Base-by-base conservation (phyloP, 1,284 basidiomycete species). In the Ustilago loliicola region DNA sequence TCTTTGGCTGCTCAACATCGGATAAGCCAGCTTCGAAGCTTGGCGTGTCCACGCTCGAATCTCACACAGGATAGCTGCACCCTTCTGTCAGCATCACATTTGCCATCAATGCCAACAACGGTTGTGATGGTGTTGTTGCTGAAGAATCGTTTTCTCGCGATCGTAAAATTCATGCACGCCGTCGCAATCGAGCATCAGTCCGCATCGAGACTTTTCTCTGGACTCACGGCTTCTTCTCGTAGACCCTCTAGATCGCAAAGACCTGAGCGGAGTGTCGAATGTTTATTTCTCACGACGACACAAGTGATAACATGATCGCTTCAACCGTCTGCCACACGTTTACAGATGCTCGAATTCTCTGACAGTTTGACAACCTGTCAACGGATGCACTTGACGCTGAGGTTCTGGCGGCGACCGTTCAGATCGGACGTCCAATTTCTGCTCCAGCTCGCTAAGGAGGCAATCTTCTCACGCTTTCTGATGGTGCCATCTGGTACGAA, bases 171-270 rank as follows among this genome's bases (percentile, higher is more conserved):
- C 55, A 69, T 69, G 66, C 66, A 63, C 11, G 42, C 17, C 52
- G 29, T 51, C 51, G 66, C 66, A 63, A 69, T 63, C 50, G 38
- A 63, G 61, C 66, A 61, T 63, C 42, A 27, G n/a, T 23, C 48
- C 54, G 59, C 66, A 62, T 68, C 38, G 7, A 60, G n/a, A 3
- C 25, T 40, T 23, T 40, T 27, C n/a, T 58, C 42, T 53, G 27
- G 29, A 30, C 8, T 21, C 30, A 30, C 56, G 40, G 27, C 38
- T 45, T 47, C 36, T 27, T 27, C 29, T 34, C 56, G 27, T 21
- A 10, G 27, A 13, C 17, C 42, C 25, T 47, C 34, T 1, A 25
- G 30, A 36, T 58, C 56, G 30, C 56, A 40, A 29, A 9, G 27
- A 29, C n/a, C n/a, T 40, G 25, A 36, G 54, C 54, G 54, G 54